phyloP scores from a whole-genome alignment of 805 yeast species.

The Sugiyamaella boreocaroliniensis region DNA sequence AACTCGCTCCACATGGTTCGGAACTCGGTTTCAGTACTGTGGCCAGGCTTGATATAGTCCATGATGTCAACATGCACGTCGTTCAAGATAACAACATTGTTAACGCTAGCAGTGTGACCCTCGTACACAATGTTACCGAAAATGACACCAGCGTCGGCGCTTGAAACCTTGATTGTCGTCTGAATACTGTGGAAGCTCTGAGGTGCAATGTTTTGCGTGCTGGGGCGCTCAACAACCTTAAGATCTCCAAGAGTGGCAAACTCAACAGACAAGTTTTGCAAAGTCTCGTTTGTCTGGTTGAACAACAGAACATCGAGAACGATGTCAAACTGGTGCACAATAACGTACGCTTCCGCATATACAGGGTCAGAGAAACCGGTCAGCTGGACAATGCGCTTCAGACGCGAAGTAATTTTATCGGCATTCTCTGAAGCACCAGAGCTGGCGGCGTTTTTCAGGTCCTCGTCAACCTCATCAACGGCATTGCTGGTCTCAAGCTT shows the following conservation, averaged over 20 bases:
- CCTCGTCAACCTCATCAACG: conserved; percentile 43
- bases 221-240: conserved; percentile 87
- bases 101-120: conserved; percentile 87
- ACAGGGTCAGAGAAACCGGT: conserved; percentile 99
- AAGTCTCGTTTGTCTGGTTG: conserved; percentile 47
- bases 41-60: conserved; percentile 96
- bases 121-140: conserved; percentile 96
- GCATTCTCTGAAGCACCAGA: conserved; percentile 44
- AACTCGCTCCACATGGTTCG: conserved; percentile 98
- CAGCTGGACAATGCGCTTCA: conserved; percentile 81
- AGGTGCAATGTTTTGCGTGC: conserved; percentile 89
- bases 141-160: conserved; percentile 97
- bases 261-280: conserved; percentile 86
- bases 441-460: conserved; percentile 47
- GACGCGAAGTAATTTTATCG: conserved; percentile 50
- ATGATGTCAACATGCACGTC: conserved; percentile 94
- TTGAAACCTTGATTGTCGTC: conserved; percentile 85
- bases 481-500: conserved; percentile 36
- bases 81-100: conserved; percentile 81
- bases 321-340: conserved; percentile 95
- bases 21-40: conserved; percentile 80
- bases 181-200: conserved; percentile 91
- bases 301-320: conserved; percentile 71
- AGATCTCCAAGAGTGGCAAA: conserved; percentile 95
- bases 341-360: conserved; percentile 93